A percentile compares a stretch with the other conserved stretches of the same genome.
These are phyloP conservation scores for Pittosporum tobira DNA, from an alignment of 129 eudicot genomes.

Conservation along the genomic window DNA sequence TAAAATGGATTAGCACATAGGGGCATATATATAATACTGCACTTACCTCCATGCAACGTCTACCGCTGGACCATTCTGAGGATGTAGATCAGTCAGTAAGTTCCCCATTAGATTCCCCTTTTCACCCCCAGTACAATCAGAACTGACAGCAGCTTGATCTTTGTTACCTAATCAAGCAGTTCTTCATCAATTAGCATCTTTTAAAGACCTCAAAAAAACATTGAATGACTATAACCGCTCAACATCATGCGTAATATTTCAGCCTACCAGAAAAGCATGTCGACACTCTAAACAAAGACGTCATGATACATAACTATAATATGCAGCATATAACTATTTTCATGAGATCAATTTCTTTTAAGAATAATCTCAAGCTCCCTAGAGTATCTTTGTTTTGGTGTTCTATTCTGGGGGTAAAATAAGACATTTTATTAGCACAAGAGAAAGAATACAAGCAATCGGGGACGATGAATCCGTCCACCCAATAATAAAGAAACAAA, in stretches of 20 bases:
- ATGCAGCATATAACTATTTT: too few relatives aligned
- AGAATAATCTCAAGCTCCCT: too few relatives aligned
- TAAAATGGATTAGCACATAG: background rate
- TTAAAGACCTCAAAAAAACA: background rate
- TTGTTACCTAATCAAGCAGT: constrained; percentile 1
- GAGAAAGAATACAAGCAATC: too few relatives aligned
- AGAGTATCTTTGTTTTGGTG: background rate
- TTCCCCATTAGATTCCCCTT: background rate
- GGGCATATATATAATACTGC: background rate
- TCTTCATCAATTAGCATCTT: background rate
- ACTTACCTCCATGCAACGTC: constrained; percentile 1
- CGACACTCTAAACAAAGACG: too few relatives aligned
- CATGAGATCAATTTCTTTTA: too few relatives aligned
- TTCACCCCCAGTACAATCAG: background rate
- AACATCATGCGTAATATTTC: background rate
- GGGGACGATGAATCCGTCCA: too few relatives aligned
- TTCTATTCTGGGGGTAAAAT: too few relatives aligned
- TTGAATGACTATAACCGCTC: background rate
- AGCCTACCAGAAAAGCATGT: too few relatives aligned
- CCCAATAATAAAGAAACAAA: too few relatives aligned
- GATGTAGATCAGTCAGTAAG: background rate
- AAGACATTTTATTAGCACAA: too few relatives aligned
- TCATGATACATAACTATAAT: too few relatives aligned
- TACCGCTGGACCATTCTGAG: background rate
- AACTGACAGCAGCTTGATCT: background rate